Conservation (phyloP, 345 rosid species). For the Citrus sinensis region DNA sequence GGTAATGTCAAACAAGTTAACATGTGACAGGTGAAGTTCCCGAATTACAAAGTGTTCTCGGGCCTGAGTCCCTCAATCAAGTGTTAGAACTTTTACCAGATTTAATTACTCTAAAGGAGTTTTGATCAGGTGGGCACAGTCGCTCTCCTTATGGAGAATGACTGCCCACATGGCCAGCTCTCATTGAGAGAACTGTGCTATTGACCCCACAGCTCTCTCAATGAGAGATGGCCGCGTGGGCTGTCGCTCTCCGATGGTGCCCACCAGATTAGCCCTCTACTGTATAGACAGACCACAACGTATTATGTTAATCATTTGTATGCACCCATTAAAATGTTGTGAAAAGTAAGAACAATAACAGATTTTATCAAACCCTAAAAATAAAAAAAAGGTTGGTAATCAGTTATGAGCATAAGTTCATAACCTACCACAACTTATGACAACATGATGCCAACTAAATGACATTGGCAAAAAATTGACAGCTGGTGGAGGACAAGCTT, state of each 20-base stretch:
- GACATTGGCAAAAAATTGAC: not conserved
- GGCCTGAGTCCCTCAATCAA: not conserved
- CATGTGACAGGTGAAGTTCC: not conserved
- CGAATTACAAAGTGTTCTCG: not conserved
- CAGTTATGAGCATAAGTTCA: not conserved
- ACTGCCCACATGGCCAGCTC: no score
- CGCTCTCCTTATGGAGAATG: no score
- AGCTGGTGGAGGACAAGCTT: not conserved
- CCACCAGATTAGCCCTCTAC: not conserved
- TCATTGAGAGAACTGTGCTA: no score
- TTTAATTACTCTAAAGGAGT: not conserved
- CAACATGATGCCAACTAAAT: not conserved
- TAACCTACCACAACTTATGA: not conserved
- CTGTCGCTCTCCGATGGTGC: no score
- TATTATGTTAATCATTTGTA: not conserved
- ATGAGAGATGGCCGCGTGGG: no score
- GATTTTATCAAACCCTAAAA: not conserved
- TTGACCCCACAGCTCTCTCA: no score
- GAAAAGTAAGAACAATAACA: not conserved
- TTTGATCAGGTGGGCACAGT: no score
- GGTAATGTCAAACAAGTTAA: slow-evolving; percentile 9
- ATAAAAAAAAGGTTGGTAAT: not conserved
- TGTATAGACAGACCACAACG: no score
- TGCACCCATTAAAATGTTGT: not conserved
- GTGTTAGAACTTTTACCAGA: not conserved